Base-by-base conservation (phyloP, 495 filamentous ascomycete genomes). In the Annulohypoxylon moriforme region DNA sequence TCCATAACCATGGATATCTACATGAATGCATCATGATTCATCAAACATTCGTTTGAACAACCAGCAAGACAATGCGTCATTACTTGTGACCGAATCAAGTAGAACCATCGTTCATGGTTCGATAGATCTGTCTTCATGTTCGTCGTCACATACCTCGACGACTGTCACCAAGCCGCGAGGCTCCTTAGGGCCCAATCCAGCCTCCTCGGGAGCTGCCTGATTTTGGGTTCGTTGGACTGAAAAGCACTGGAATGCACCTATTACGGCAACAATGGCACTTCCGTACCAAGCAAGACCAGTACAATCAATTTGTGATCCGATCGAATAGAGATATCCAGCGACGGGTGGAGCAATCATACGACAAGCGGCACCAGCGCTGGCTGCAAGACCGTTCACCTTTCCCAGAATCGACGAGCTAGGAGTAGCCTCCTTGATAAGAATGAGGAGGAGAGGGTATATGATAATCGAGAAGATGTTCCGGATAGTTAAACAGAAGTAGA, bases 401-500 rank as follows among this genome's bases (percentile, higher is more conserved):
- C 93, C 93, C 47, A 96, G 83, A 18, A 89, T 84, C 0, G 83
- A 86, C 8, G 84, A 81, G 14, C 87, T 88, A 2, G 92, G 91
- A 18, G 90, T 91, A 0, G 93, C 90, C 82, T 94, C 92, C 77
- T 95, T 96, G 81, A 96, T 88, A 7, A 96, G 84, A 44, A 96
- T 94, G 36, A 96, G 82, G 7, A 96, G 85, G 3, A 95, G 83
- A 0, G 93, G 93, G 69, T 93, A 96, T 20, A 89, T 85, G 58
- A 94, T 81, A 64, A 95, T 96, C 3, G 88, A 90, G 25, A 93
- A 86, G 64, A 93, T 81, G 71, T 95, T 94, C 34, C 93, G 89
- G 46, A 94, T 83, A 0, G 86, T 80, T 20, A 96, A 80, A 64
- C 87, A 90, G n/a, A 83, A 75, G 76, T 94, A 96, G 58, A 96